Base-by-base conservation (phyloP, 106 monocot genomes). In the Platanthera zijinensis region DNA sequence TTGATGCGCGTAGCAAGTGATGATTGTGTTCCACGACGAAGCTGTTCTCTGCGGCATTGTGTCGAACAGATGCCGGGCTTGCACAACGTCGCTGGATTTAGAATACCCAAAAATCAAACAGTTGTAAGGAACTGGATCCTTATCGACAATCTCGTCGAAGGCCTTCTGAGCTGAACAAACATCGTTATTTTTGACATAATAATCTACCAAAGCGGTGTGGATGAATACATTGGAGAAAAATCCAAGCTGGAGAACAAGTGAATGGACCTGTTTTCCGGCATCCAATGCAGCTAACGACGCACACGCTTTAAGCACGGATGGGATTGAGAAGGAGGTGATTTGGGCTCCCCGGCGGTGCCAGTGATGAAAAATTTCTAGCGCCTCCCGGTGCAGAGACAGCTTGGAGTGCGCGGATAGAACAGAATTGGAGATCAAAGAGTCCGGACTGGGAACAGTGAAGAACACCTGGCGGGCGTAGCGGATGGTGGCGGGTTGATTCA, bases 11-110 rank as follows among this genome's bases (percentile, higher is more conserved):
- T 96, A 96, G 80, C 93, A 87, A 15, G 90, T 80, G 64, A 96
- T 96, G 68, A 96, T 93, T 19, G 96, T 77, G 71, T 91, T 96
- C 96, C 96, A 96, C 5, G 96, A 90, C 8, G 89, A 81, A 50
- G 84, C 75, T 1, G 90, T 91, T 74, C 85, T 93, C 62, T 61
- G 68, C 0, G 81, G 52, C 96, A 96, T 96, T 52, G 77, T 53
- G 54, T 96, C 87, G 47, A 96, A 96, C 10, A 93, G 74, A 6
- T 72, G 74, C 8, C 90, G 84, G 3, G 96, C 96, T 9, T 77
- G 82, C 3, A 48, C 5, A 57, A 85, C 84, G 64, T 90, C 69
- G 32, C 93, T 90, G 0, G 80, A 78, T 56, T 86, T 93, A 2
- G 93, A 96, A 61, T 86, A 93, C 19, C 90, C 93, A 45, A 89